These are phyloP conservation scores for Ilex paraguariensis DNA, from an alignment of 305 asterid genomes.

Conservation along the genomic window DNA sequence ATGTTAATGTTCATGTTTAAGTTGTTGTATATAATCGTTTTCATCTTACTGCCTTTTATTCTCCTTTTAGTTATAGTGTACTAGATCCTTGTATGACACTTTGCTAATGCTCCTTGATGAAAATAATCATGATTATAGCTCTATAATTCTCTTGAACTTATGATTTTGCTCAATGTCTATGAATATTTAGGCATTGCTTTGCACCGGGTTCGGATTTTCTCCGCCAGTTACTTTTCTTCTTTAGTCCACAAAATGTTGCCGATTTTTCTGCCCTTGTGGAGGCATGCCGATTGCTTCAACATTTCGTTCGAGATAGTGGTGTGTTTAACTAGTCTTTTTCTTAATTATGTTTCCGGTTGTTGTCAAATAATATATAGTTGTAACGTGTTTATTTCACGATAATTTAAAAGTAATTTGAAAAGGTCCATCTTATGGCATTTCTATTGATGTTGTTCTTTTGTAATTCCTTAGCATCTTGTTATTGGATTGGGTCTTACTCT, in stretches of 20 bases:
- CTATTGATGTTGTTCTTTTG: no score
- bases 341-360: conserved; percentile 3
- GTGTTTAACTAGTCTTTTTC: conserved; percentile 27
- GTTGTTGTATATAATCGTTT: conserved; percentile 3
- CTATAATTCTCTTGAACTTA: background rate
- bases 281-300: conserved; percentile 64
- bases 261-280: conserved; percentile 81
- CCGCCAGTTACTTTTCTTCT: conserved; percentile 79
- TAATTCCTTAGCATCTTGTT: no score
- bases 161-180: conserved; percentile 20
- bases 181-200: conserved; percentile 71
- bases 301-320: conserved; percentile 66
- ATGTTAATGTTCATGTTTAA: conserved; percentile 14
- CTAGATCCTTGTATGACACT: conserved; percentile 7
- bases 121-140: no score
- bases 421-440: no score
- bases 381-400: no score
- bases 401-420: no score
- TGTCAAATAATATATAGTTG: background rate
- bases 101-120: background rate
- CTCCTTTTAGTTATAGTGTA: conserved; percentile 10
- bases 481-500: no score
- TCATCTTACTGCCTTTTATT: conserved; percentile 4
- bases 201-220: conserved; percentile 79
- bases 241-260: conserved; percentile 59